Conservation (phyloP, 805 yeast genomes). For the Starmerella potacharoeniae region DNA sequence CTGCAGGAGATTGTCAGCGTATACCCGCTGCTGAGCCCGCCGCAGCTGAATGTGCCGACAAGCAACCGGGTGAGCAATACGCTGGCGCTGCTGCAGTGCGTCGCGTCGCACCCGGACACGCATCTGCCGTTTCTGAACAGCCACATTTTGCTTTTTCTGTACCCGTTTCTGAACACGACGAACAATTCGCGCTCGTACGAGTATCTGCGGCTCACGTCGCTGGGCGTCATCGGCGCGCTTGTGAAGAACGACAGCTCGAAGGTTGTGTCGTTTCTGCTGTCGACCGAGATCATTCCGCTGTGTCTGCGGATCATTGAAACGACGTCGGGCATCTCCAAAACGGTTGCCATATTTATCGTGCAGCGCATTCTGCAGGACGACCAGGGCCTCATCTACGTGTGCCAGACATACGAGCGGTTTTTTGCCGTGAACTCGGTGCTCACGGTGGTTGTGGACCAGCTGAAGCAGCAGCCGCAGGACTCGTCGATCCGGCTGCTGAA, state of each 20-base stretch:
- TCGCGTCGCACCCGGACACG: slow-evolving; percentile 89
- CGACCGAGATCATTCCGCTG: slow-evolving; percentile 94
- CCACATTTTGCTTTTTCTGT: slow-evolving; percentile 80
- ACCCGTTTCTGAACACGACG: slow-evolving; percentile 87
- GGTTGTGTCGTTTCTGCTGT: slow-evolving; percentile 76
- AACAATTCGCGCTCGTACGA: slow-evolving; percentile 89
- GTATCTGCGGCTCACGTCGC: slow-evolving; percentile 78
- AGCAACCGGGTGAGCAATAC: slow-evolving; percentile 94
- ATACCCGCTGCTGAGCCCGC: slow-evolving; percentile 82
- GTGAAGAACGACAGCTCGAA: slow-evolving; percentile 94
- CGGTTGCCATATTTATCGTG: slow-evolving; percentile 92
- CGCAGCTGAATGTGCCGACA: slow-evolving; percentile 69
- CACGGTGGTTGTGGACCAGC: slow-evolving; percentile 77
- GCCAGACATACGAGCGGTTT: slow-evolving; percentile 90
- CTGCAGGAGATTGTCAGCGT: slow-evolving; percentile 83
- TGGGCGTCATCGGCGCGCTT: slow-evolving; percentile 94
- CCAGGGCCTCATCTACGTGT: slow-evolving; percentile 78
- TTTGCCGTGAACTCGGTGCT: slow-evolving; percentile 87
- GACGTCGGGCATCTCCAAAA: slow-evolving; percentile 83
- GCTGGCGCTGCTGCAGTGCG: slow-evolving; percentile 85
- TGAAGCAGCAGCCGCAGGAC: slow-evolving; percentile 46
- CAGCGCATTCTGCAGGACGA: slow-evolving; percentile 89
- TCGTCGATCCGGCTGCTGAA: slow-evolving; percentile 70
- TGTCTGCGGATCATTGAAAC: slow-evolving; percentile 93
- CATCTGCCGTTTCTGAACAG: slow-evolving; percentile 76